phyloP scores from a whole-genome alignment of 2,329 filamentous ascomycete species.

The Raffaelea ambrosiae region DNA sequence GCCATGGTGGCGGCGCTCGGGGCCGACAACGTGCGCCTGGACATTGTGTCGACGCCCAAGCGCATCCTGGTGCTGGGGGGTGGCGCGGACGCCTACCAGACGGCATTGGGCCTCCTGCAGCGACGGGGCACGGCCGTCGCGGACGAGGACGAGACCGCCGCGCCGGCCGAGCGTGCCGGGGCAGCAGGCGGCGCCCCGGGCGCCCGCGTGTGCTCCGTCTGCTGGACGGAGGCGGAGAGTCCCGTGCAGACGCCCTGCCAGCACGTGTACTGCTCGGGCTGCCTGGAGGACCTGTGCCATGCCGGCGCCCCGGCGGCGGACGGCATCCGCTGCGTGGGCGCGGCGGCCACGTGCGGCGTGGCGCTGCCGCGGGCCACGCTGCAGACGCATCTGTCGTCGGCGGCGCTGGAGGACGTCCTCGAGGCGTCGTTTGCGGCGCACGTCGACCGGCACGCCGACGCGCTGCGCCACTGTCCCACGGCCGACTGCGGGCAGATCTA shows the following conservation, averaged over 20 bases:
- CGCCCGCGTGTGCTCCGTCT: constrained; percentile 25
- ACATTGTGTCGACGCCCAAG: constrained; percentile 22
- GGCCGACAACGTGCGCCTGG: constrained; percentile 19
- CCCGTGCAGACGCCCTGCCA: constrained; percentile 25
- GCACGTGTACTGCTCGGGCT: constrained; percentile 33
- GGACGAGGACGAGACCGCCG: too few species aligned
- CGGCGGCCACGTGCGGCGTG: constrained; percentile 14
- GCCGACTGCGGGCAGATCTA: constrained; percentile 35
- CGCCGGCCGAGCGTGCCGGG: too few species aligned
- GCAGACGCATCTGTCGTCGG: constrained; percentile 20
- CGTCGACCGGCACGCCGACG: constrained; percentile 20
- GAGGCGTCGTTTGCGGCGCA: constrained; percentile 26
- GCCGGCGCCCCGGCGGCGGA: neutral
- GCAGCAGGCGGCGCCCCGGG: too few species aligned
- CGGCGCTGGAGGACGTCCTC: constrained; percentile 27
- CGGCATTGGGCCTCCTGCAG: too few species aligned
- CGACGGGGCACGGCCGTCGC: too few species aligned
- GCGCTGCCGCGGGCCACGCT: constrained; percentile 18
- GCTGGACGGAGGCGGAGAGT: constrained; percentile 26
- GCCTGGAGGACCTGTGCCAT: constrained; percentile 27
- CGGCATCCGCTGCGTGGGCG: constrained; percentile 8
- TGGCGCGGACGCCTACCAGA: too few species aligned
- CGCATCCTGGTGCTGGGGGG: constrained; percentile 23
- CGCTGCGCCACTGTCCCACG: constrained; percentile 31
- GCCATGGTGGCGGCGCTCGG: constrained; percentile 18